These are phyloP conservation scores for Umbellularia californica DNA, from an alignment of 164 flowering plant species.

Conservation along the genomic window DNA sequence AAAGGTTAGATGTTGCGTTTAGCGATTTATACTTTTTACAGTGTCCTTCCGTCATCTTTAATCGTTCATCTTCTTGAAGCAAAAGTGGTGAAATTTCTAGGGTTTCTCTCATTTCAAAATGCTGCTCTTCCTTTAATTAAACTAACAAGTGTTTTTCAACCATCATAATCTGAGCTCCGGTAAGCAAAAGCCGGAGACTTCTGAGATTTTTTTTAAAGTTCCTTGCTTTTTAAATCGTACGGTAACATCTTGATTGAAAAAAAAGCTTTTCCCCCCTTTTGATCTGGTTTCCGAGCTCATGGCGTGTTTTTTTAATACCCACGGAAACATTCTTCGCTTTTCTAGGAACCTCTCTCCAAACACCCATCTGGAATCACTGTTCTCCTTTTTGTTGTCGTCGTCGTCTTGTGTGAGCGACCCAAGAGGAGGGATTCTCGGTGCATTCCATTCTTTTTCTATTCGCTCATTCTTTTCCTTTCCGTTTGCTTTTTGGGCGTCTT, in stretches of 20 bases:
- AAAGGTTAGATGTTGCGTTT: background rate
- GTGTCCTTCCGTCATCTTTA: background rate
- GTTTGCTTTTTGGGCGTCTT: background rate
- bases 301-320: background rate
- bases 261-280: background rate
- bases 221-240: background rate
- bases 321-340: background rate
- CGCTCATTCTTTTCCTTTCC: background rate
- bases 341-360: background rate
- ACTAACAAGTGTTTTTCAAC: background rate
- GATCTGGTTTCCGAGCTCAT: background rate
- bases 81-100: background rate
- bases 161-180: background rate
- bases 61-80: background rate
- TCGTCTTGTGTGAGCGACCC: background rate
- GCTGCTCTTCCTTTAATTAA: background rate
- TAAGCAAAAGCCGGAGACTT: background rate
- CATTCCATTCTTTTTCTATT: background rate
- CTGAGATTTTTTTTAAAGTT: background rate
- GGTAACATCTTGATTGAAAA: background rate
- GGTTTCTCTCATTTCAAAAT: background rate
- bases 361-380: background rate
- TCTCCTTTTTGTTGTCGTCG: background rate
- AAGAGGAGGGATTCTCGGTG: constrained; percentile 6
- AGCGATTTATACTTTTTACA: background rate